Conservation (phyloP, 805 yeast genomes). For the Yamadazyma tumulicola region DNA sequence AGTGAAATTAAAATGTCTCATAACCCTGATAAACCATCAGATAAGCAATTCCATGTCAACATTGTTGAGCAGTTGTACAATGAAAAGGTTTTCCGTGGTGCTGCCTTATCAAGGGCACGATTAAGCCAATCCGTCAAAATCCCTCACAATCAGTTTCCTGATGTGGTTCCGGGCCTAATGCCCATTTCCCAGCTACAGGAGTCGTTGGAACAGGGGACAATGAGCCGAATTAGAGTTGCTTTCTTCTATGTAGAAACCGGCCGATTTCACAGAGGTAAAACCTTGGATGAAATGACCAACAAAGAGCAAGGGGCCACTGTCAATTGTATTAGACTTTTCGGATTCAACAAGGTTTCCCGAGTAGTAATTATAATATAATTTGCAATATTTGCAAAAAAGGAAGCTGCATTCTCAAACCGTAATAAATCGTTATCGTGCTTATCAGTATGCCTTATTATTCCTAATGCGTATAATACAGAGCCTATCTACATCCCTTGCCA, state of each 20-base stretch:
- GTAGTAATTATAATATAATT: no score
- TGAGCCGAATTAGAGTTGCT: neutral
- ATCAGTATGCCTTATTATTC: no score
- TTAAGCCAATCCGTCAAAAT: constrained; percentile 14
- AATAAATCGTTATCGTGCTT: no score
- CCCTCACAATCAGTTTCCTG: constrained; percentile 5
- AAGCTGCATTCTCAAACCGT: no score
- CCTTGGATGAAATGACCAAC: constrained; percentile 3
- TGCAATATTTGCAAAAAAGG: no score
- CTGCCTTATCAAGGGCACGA: constrained; percentile 14
- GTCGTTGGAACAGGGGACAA: constrained; percentile 3
- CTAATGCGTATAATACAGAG: no score
- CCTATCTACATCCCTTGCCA: no score
- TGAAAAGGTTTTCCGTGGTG: constrained; percentile 14
- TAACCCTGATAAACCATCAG: constrained; percentile 2
- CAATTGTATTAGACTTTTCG: constrained; percentile 9
- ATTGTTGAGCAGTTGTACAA: constrained; percentile 19
- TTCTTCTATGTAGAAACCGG: constrained; percentile 5
- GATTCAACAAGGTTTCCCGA: no score
- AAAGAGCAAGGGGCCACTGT: constrained; percentile 5
- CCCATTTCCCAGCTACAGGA: constrained; percentile 9
- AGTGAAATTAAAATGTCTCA: constrained; percentile 2
- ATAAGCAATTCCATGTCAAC: no score
- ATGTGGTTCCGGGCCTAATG: constrained; percentile 11
- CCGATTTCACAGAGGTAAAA: constrained; percentile 5